Evolutionary conservation across 2,329 filamentous ascomycete genomes (phyloP), one percentile per base, ranked within the genome.

Genomic region (Huntiella decipiens): DNA sequence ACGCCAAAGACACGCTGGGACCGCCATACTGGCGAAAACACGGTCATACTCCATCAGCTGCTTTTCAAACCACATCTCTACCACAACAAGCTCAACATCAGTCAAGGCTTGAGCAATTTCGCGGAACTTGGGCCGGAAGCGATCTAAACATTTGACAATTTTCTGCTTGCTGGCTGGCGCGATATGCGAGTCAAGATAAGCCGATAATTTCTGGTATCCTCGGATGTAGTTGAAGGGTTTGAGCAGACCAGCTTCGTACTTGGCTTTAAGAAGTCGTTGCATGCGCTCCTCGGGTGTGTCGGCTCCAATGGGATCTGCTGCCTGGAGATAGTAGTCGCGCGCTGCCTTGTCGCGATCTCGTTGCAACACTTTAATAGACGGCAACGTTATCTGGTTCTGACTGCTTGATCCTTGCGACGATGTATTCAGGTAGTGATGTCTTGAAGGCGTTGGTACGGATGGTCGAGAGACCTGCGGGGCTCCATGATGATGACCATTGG

Each of bases 221-320:
- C 92, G 93, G 54, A 96, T 84, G 61, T 98, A 98, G 64, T 96
- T 96, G 70, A 98, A 98, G 1, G 91, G 91, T 57, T 87, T 91
- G 49, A 98, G 67, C 56, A 98, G 70, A 1, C 91, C 91, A 1
- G 91, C 91, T 54, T 96, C 87, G 62, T 94, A 92, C 62, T 98
- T 98, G 52, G 91, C 91, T 59, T 82, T 83, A 47, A 98, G 74
- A 5, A 98, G 74, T 54, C 91, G 85, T 56, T 88, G 82, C 83
- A 98, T 94, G 50, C 91, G 81, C 60, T 94, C 85, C 61, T 95
- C 87, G 10, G 91, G 86, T n/a, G 43, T 47, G 54, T 74, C 74
- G 44, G 88, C 88, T 13, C 44, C 46, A 4, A 84, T 84, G 2
- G 91, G 91, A 60, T 98, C 91, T 43, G 91, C 91, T 11, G 91